Evolutionary conservation across 1,139 yeast species (phyloP), one percentile per base, ranked within the genome.

Genomic region (Candida sp.): DNA sequence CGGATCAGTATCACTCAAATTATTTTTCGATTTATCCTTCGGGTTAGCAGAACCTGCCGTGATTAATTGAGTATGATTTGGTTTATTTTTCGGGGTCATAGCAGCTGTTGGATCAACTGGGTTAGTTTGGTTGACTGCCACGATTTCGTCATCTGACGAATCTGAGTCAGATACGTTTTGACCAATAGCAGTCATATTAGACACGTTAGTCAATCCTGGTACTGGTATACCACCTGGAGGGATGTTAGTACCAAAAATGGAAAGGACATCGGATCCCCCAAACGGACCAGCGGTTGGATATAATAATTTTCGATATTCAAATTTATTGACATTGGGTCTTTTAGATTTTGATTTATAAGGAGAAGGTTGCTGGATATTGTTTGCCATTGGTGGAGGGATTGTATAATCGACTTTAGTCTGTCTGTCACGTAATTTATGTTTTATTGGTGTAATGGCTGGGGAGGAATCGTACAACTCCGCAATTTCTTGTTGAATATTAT

Each of bases 221-320:
- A 71, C 53, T 1, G 77, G 74, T 12, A 70, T 67, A 6, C 76
- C 78, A 1, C 75, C 73, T 0, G 77, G 74, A 7, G 84, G 82
- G 2, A 81, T 71, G 52, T 82, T 81, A 43, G 79, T 78, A 1
- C 91, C 91, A 60, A 87, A 85, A 34, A 87, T 71, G 0, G 95
- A 82, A 2, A 82, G 74, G 1, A 85, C 88, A 58, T 89, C 96
- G 50, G 90, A 84, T 27, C 98, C 98, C 23, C 97, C 97, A 70
- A 93, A 93, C 2, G 98, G 96, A 1, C 98, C 97, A n/a, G 90
- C 88, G 0, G 96, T 89, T n/a, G 97, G 96, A 55, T 85, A 88
- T 38, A 89, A 66, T 36, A 93, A 75, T 55, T 87, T 76, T 41
- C 86, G 61, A 48, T 67, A 69, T 33, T 77, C 76, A 39, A 69